phyloP scores from a whole-genome alignment of 2,329 filamentous ascomycete genomes.

The Ophiobolus disseminans region DNA sequence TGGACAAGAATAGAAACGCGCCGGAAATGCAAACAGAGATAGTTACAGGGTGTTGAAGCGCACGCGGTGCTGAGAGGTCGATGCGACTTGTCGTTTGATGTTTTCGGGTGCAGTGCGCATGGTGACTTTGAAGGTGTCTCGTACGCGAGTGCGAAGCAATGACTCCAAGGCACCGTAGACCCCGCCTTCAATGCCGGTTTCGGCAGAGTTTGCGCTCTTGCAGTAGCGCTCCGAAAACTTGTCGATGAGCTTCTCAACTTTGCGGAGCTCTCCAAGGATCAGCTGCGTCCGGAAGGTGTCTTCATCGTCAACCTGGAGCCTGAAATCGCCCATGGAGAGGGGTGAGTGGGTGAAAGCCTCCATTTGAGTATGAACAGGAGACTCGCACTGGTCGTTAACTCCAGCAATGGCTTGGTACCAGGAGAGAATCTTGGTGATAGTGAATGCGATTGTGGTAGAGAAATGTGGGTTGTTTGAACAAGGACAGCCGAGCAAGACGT shows the following conservation, averaged over 20 bases:
- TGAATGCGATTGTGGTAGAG: slow-evolving; percentile 46
- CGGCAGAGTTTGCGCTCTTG: slow-evolving; percentile 28
- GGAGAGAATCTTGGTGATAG: slow-evolving; percentile 45
- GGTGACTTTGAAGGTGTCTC: slow-evolving; percentile 47
- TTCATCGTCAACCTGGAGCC: slow-evolving; percentile 37
- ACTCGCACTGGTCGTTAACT: slow-evolving; percentile 23
- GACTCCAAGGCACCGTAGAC: slow-evolving; percentile 41
- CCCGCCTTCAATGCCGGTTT: slow-evolving; percentile 36
- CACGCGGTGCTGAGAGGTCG: slow-evolving; percentile 33
- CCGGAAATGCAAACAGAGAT: slow-evolving; percentile 8
- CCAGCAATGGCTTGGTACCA: slow-evolving; percentile 47
- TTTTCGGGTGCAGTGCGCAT: slow-evolving; percentile 46
- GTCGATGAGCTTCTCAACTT: slow-evolving; percentile 48
- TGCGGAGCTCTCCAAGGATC: slow-evolving; percentile 42
- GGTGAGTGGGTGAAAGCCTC: slow-evolving; percentile 38
- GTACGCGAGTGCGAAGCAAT: slow-evolving; percentile 42
- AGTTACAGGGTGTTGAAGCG: slow-evolving; percentile 41
- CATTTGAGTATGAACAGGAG: slow-evolving; percentile 32
- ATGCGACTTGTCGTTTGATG: slow-evolving; percentile 43
- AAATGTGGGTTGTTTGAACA: slow-evolving; percentile 48
- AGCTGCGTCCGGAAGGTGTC: slow-evolving; percentile 41
- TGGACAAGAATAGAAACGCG: slow-evolving; percentile 1
- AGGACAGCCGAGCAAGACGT: slow-evolving; percentile 41
- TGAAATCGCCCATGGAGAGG: slow-evolving; percentile 32
- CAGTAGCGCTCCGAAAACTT: slow-evolving; percentile 47